Evolutionary conservation across 1,139 yeast genomes (phyloP).

Genomic region (Zygoascus hellenicus): DNA sequence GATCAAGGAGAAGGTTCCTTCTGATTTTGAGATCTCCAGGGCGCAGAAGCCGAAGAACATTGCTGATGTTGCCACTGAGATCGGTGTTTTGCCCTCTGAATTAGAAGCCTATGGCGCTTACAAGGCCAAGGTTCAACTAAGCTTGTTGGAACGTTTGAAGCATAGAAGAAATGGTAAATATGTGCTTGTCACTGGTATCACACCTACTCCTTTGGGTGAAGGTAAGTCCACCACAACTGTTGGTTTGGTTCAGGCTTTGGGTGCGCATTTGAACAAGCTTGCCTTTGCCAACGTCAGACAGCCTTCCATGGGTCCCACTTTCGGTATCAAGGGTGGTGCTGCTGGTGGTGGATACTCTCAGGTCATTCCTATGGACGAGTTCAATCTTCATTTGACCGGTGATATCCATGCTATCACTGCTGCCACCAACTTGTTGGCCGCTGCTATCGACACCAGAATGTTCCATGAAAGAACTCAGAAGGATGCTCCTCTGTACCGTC

Average conservation of each 20-base stretch:
- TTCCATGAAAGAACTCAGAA: conserved; percentile 95
- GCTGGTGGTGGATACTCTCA: conserved; percentile 99
- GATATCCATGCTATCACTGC: conserved; percentile 96
- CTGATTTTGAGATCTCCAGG: conserved; percentile 88
- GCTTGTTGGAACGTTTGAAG: conserved; percentile 64
- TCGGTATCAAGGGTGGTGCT: conserved; percentile 99
- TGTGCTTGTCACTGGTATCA: conserved; percentile 91
- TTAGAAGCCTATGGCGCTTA: conserved; percentile 87
- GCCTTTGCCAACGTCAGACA: conserved; percentile 96
- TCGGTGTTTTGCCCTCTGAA: conserved; percentile 77
- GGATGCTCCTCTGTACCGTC: conserved; percentile 77
- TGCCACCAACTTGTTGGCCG: conserved; percentile 93
- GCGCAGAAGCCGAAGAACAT: conserved; percentile 85
- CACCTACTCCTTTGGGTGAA: conserved; percentile 98
- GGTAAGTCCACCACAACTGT: conserved; percentile 97
- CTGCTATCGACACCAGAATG: conserved; percentile 96
- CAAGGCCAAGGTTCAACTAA: conserved; percentile 85
- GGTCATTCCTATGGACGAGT: conserved; percentile 98
- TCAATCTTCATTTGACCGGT: conserved; percentile 96
- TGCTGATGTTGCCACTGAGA: conserved; percentile 72
- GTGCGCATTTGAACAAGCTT: conserved; percentile 81
- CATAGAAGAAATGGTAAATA: conserved; percentile 78
- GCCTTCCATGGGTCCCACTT: conserved; percentile 99
- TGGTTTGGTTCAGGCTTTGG: conserved; percentile 93
- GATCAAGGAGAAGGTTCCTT: conserved; percentile 77